phyloP scores from a whole-genome alignment of 352 stramenopile species.

The Blastocystis sp. region DNA sequence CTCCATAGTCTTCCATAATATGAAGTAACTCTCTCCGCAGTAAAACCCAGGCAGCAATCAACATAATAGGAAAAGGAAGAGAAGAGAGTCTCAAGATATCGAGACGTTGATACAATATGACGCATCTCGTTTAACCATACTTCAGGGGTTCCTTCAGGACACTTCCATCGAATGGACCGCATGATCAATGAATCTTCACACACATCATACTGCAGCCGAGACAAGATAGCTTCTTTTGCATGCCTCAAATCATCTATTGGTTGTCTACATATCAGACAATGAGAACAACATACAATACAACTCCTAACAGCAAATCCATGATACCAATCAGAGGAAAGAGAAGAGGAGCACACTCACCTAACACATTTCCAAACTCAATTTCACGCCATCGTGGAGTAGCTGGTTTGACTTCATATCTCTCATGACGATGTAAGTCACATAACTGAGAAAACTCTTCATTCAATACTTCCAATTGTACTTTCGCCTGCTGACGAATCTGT shows the following conservation, averaged over 20 bases:
- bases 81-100: slow-evolving; percentile 2
- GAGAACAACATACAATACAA: background rate
- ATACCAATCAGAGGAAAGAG: slow-evolving; percentile 6
- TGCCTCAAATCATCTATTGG: background rate
- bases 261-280: slow-evolving; percentile 1
- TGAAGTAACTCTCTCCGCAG: background rate
- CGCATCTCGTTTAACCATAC: background rate
- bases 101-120: background rate
- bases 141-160: background rate
- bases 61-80: slow-evolving; percentile 40
- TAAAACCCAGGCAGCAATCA: slow-evolving; percentile 26
- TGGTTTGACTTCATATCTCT: background rate
- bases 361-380: slow-evolving; percentile 18
- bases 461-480: background rate
- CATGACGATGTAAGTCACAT: background rate
- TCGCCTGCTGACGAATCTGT: background rate
- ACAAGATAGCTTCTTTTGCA: background rate
- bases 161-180: background rate
- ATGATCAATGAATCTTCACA: background rate
- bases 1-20: too few species aligned
- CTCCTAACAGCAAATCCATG: slow-evolving; percentile 6
- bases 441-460: background rate
- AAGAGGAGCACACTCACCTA: slow-evolving; percentile 26
- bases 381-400: background rate
- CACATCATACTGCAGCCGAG: background rate